phyloP scores from a whole-genome alignment of 2,329 filamentous ascomycete species.

The Trichoderma oligosporum region DNA sequence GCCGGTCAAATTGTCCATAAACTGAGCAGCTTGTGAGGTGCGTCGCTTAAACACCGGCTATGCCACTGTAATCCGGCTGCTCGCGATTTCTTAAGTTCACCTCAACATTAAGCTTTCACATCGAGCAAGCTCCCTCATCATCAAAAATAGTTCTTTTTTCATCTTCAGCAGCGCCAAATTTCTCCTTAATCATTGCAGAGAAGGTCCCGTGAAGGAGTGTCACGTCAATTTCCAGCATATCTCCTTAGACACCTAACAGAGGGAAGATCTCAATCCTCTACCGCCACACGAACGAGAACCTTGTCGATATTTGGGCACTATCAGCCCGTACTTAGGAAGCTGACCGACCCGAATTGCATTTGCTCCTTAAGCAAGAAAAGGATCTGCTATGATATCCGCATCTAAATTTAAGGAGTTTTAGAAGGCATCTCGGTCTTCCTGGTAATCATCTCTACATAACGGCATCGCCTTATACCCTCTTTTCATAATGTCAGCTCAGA shows the following conservation, averaged over 20 bases:
- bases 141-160: not conserved
- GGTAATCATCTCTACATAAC: not conserved
- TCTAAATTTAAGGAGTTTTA: not conserved
- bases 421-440: not conserved
- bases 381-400: not conserved
- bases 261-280: not conserved
- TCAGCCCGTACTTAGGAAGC: not conserved
- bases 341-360: not conserved
- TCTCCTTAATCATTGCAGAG: not conserved
- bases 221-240: not conserved
- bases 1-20: not conserved
- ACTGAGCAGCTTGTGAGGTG: slow-evolving; percentile 1
- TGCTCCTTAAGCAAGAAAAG: not conserved
- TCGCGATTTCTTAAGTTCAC: slow-evolving; percentile 3
- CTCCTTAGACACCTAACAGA: too few relatives aligned
- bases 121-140: not conserved
- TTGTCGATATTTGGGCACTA: not conserved
- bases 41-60: slow-evolving; percentile 18
- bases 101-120: slow-evolving; percentile 13
- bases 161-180: not conserved
- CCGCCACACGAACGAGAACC: not conserved
- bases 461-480: not conserved
- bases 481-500: slow-evolving; percentile 35
- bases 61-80: not conserved
- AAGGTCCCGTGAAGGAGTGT: not conserved